Evolutionary conservation across 306 rosid species (phyloP).

Genomic region (Pachyrhizus erosus): DNA sequence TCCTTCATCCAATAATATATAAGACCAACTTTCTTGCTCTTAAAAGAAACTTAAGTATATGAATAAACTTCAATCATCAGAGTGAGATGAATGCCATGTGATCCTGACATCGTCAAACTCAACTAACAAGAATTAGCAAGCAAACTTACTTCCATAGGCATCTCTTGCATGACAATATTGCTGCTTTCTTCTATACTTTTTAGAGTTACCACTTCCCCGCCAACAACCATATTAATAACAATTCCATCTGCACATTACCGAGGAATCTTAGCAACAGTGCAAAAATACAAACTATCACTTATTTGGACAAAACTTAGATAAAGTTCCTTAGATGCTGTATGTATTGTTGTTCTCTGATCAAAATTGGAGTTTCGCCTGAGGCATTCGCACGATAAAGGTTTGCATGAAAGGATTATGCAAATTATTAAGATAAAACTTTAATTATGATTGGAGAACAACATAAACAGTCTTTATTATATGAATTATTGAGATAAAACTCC

Average conservation of each 20-base stretch:
- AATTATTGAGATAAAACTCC: neutral
- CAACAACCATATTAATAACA: slow-evolving; percentile 91
- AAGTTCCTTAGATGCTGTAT: neutral
- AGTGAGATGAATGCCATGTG: slow-evolving; percentile 9
- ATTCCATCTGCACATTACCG: slow-evolving; percentile 73
- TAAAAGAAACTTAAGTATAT: neutral
- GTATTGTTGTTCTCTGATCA: neutral
- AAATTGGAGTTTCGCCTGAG: neutral
- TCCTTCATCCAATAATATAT: slow-evolving; percentile 5
- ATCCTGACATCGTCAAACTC: neutral
- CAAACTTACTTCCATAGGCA: slow-evolving; percentile 87
- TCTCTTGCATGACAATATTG: slow-evolving; percentile 79
- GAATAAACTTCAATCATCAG: neutral
- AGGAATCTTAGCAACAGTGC: slow-evolving; percentile 42
- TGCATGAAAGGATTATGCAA: neutral
- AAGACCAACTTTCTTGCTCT: neutral
- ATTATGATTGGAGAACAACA: neutral
- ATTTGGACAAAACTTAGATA: neutral
- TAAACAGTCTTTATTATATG: neutral
- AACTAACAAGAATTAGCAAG: slow-evolving; percentile 3
- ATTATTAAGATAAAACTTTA: neutral
- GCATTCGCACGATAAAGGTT: neutral
- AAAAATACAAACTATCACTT: slow-evolving; percentile 36
- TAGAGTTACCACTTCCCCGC: slow-evolving; percentile 89
- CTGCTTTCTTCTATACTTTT: slow-evolving; percentile 83